phyloP scores from a whole-genome alignment of 2,329 filamentous ascomycete species.

The Aspergillus alliaceus region DNA sequence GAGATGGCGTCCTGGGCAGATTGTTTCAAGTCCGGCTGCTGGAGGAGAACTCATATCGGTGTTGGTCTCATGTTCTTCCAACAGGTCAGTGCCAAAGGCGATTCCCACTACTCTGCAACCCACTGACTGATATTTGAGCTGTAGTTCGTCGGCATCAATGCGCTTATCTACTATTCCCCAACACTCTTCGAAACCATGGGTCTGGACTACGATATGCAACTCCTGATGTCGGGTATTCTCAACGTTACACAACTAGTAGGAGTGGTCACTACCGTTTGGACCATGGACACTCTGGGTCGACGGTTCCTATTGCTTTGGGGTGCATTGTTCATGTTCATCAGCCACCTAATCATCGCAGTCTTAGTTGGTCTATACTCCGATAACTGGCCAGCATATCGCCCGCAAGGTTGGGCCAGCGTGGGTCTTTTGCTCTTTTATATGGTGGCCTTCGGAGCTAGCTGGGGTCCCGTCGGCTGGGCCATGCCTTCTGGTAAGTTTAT shows the following conservation, averaged over 20 bases:
- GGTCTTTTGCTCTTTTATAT: conserved; percentile 64
- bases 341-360: conserved; percentile 53
- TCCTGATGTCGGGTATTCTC: conserved; percentile 55
- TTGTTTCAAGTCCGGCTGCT: conserved; percentile 52
- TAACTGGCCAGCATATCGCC: conserved; percentile 52
- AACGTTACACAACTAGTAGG: conserved; percentile 53
- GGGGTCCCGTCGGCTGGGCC: conserved; percentile 53
- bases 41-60: conserved; percentile 53
- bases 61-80: conserved; percentile 59
- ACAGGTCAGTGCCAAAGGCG: conserved; percentile 36
- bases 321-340: conserved; percentile 47
- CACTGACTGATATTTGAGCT: conserved; percentile 1
- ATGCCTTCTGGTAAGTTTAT: conserved; percentile 37
- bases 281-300: conserved; percentile 51
- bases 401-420: conserved; percentile 57
- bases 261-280: conserved; percentile 49
- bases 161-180: conserved; percentile 61
- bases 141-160: conserved; percentile 53
- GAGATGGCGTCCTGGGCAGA: conserved; percentile 53
- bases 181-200: conserved; percentile 57
- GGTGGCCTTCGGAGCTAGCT: conserved; percentile 60
- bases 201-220: conserved; percentile 45
- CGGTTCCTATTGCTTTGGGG: conserved; percentile 49
- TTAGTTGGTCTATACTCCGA: conserved; percentile 55
- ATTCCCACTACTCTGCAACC: too few species aligned